Base-by-base conservation (phyloP, 305 asterid genomes). In the Andrographis paniculata region DNA sequence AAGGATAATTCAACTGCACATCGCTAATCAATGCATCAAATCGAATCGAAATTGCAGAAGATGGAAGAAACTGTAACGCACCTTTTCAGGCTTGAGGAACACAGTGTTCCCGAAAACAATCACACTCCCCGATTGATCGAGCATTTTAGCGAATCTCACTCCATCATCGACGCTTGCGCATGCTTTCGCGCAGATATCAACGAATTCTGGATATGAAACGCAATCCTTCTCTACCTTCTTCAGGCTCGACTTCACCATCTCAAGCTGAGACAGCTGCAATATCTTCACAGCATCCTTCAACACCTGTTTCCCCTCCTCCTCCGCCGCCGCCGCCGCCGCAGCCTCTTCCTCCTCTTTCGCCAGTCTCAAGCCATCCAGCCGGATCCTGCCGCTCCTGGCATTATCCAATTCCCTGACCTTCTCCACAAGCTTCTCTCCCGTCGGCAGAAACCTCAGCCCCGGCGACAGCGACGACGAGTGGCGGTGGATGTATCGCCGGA, bases 61-160 rank as follows among this genome's bases (percentile, higher is more conserved):
- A 24, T 24, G 30, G 8, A 24, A 53, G 16, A 38, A 39, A 17
- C 1, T 20, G 53, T 53, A 83, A 10, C 2, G 61, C 54, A 87
- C 99, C 96, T 83, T 74, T 20, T 79, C 79, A 20, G 99, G 99
- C 65, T 62, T 64, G 74, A 87, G 79, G 60, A 71, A 75, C n/a
- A 83, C 95, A 36, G 56, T 48, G 45, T 83, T 77, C 15, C 95
- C 95, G 7, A 91, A 56, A 17, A 91, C 85, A 58, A 87, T 66
- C 15, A 91, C 95, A 20, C 61, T 63, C 53, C 95, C 99, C 0
- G 96, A 91, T 63, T 77, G 79, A 57, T 91, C 99, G 0, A 91
- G 84, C 74, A 70, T 59, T 48, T 65, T 71, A 1, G 95, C 96
- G 9, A 83, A 60, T 58, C 80, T 83, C 42, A 60, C 23, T 17